A percentile compares a stretch with the other conserved stretches of the same genome.
These are phyloP conservation scores for Paraglomus occultum DNA, from an alignment of 192 early-diverging fungal species.

Conservation along the genomic window DNA sequence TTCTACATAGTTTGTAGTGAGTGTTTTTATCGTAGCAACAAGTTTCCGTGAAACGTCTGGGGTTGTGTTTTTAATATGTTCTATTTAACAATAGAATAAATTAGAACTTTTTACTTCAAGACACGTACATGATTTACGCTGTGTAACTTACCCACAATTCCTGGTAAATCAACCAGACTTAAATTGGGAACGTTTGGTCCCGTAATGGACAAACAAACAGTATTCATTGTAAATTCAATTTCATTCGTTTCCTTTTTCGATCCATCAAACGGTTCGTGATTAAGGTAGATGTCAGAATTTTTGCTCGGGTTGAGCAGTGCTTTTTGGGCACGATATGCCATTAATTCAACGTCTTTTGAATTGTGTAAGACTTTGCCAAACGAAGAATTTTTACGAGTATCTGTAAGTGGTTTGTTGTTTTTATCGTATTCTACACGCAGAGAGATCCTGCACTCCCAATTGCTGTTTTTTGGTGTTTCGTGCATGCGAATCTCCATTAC, in stretches of 20 bases:
- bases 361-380: slow-evolving; percentile 39
- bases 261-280: slow-evolving; percentile 3
- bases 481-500: slow-evolving; percentile 53
- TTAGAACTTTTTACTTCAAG: neutral
- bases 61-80: slow-evolving; percentile 15
- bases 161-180: slow-evolving; percentile 61
- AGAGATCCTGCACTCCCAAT: slow-evolving; percentile 47
- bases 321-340: slow-evolving; percentile 53
- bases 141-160: slow-evolving; percentile 55
- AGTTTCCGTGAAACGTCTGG: no score
- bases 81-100: slow-evolving; percentile 3
- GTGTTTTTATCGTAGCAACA: no score
- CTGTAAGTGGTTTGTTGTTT: slow-evolving; percentile 23
- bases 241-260: slow-evolving; percentile 42
- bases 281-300: slow-evolving; percentile 8
- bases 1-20: slow-evolving; percentile 48
- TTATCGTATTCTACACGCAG: slow-evolving; percentile 51
- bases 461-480: slow-evolving; percentile 5
- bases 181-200: slow-evolving; percentile 48
- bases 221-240: slow-evolving; percentile 48
- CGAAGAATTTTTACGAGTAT: slow-evolving; percentile 35
- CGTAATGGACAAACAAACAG: slow-evolving; percentile 55
- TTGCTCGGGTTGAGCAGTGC: slow-evolving; percentile 51
- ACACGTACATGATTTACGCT: no score
- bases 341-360: slow-evolving; percentile 39